Evolutionary conservation across 768 basidiomycete species (phyloP).

Genomic region (Lyophyllum shimeji): DNA sequence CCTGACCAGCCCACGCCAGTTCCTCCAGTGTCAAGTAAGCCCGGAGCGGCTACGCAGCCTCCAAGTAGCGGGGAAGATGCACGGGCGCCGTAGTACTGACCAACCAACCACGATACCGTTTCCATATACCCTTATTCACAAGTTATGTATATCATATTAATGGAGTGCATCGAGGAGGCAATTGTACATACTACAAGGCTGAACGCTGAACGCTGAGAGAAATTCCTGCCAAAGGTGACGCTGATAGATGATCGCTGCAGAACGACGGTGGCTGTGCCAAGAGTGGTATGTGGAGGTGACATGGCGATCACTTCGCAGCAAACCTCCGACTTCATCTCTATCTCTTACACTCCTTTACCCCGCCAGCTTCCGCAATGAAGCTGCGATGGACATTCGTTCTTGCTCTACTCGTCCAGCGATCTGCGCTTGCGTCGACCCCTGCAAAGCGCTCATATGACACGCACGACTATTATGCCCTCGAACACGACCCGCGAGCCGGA

Average conservation of each 20-base stretch:
- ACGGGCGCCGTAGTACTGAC: neutral
- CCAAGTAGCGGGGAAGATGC: neutral
- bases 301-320: neutral
- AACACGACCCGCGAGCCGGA: slow-evolving; percentile 47
- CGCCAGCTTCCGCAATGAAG: slow-evolving; percentile 23
- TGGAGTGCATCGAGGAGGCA: neutral
- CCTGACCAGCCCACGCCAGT: slow-evolving; percentile 30
- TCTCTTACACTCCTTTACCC: slow-evolving; percentile 11
- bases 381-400: slow-evolving; percentile 29
- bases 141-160: neutral
- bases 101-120: neutral
- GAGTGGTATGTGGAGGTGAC: neutral
- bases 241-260: too few species aligned
- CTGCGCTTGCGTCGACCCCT: slow-evolving; percentile 34
- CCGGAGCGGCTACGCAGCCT: neutral
- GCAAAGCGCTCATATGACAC: slow-evolving; percentile 54
- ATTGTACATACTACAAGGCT: neutral
- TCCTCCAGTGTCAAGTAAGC: slow-evolving; percentile 5
- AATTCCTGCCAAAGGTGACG: too few species aligned
- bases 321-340: neutral
- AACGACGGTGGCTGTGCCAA: neutral
- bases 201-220: too few species aligned
- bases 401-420: slow-evolving; percentile 27
- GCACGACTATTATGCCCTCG: slow-evolving; percentile 83
- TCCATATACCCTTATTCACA: neutral